Percentiles rank a stretch among this genome's conserved stretches.
These are phyloP conservation scores for Tetrastigma voinierianum DNA, from an alignment of 164 flowering plant species.

Conservation along the genomic window DNA sequence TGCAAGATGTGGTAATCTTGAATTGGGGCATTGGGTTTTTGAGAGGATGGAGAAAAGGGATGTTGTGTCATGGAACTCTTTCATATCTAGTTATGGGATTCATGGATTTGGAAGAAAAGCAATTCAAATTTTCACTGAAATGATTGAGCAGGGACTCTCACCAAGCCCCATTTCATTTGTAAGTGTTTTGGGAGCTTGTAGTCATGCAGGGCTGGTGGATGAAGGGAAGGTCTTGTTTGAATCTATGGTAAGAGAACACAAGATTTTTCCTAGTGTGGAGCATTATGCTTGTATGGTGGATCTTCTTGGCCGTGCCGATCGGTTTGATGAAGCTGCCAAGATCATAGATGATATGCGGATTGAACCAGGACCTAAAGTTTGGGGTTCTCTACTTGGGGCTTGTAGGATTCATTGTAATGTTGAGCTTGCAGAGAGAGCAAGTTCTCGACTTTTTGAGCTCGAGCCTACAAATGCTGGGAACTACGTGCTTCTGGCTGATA, in stretches of 20 bases:
- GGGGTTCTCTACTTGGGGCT: slow-evolving; percentile 81
- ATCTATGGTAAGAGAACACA: slow-evolving; percentile 51
- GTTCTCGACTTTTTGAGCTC: slow-evolving; percentile 59
- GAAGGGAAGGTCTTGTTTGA: slow-evolving; percentile 58
- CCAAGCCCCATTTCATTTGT: slow-evolving; percentile 59
- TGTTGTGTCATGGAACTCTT: slow-evolving; percentile 70
- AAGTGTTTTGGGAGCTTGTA: slow-evolving; percentile 71
- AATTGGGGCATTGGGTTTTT: slow-evolving; percentile 47
- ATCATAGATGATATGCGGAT: slow-evolving; percentile 56
- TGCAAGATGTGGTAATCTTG: slow-evolving; percentile 68
- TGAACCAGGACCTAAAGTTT: slow-evolving; percentile 67
- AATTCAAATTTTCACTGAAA: slow-evolving; percentile 47
- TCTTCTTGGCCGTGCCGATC: slow-evolving; percentile 73
- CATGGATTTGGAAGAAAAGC: slow-evolving; percentile 65
- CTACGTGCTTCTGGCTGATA: slow-evolving; percentile 71
- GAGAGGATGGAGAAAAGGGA: slow-evolving; percentile 52
- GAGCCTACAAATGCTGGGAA: slow-evolving; percentile 80
- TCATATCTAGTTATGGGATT: slow-evolving; percentile 65
- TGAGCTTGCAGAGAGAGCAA: slow-evolving; percentile 69
- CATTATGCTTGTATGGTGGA: slow-evolving; percentile 88
- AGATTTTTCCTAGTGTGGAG: slow-evolving; percentile 50
- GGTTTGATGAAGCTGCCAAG: slow-evolving; percentile 61
- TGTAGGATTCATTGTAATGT: slow-evolving; percentile 75
- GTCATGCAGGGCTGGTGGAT: slow-evolving; percentile 73
- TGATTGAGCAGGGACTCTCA: slow-evolving; percentile 43